Percentiles rank a stretch among this genome's conserved stretches.
Conservation (phyloP, 2,329 filamentous ascomycete species). For the Paecilomyces variotii region DNA sequence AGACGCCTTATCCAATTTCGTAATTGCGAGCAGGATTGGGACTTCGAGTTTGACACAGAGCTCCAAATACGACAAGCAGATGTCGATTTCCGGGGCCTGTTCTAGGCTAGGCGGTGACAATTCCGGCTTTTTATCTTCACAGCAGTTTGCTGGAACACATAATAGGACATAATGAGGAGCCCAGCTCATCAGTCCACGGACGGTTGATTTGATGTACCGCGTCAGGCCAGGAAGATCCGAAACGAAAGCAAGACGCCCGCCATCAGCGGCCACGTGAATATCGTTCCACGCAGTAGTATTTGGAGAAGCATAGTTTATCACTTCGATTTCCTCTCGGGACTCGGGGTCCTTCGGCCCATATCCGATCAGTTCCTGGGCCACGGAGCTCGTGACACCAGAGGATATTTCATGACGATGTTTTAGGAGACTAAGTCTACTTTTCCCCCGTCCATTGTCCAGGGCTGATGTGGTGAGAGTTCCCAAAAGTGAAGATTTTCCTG, state of each 20-base stretch:
- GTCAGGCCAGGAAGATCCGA: conserved; percentile 90
- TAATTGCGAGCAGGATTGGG: conserved; percentile 74
- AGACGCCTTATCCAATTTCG: conserved; percentile 81
- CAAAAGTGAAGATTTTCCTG: conserved; percentile 84
- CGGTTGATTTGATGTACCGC: conserved; percentile 77
- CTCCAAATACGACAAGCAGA: conserved; percentile 72
- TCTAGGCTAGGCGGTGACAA: conserved; percentile 14
- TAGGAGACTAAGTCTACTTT: conserved; percentile 76
- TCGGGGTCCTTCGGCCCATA: conserved; percentile 46
- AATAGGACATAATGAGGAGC: conserved; percentile 88
- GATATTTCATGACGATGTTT: conserved; percentile 90
- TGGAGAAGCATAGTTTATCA: conserved; percentile 73
- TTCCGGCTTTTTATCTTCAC: conserved; percentile 36
- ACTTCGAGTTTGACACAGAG: conserved; percentile 74
- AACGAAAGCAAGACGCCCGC: conserved; percentile 69
- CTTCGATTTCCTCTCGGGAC: conserved; percentile 37
- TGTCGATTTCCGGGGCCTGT: conserved; percentile 51
- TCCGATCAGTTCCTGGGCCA: conserved; percentile 87
- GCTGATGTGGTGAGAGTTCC: conserved; percentile 82
- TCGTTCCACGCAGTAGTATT: conserved; percentile 92
- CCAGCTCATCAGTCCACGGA: conserved; percentile 90
- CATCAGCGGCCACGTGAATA: conserved; percentile 73
- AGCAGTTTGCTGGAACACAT: conserved; percentile 74
- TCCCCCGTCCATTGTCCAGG: conserved; percentile 85
- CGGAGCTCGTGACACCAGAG: conserved; percentile 86